Evolutionary conservation across 108 stramenopile species (phyloP).

Genomic region (Pseudonitzschia pungens): DNA sequence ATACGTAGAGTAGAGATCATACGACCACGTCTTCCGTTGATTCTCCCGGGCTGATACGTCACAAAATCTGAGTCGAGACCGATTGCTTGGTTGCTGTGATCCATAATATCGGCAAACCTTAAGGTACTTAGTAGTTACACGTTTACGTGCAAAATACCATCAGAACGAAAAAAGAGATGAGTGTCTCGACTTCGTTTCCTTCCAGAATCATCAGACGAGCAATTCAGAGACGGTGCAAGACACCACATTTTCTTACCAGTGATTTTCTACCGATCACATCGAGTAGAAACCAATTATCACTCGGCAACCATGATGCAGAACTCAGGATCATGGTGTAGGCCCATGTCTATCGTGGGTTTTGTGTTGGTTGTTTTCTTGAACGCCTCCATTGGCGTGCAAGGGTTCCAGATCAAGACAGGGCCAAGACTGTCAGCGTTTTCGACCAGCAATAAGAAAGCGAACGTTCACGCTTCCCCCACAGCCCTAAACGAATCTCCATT

Average conservation of each 20-base stretch:
- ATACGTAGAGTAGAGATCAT: background rate
- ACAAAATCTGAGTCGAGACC: background rate
- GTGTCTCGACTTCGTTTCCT: background rate
- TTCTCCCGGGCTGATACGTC: background rate
- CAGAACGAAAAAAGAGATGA: too few relatives aligned
- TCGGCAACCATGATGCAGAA: conserved; percentile 6
- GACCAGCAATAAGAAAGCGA: background rate
- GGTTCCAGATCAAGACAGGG: background rate
- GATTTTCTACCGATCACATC: background rate
- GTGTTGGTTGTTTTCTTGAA: background rate
- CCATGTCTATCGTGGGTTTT: background rate
- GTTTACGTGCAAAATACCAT: too few relatives aligned
- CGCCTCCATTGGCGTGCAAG: background rate
- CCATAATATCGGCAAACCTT: too few relatives aligned
- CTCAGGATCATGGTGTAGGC: background rate
- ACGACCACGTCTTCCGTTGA: background rate
- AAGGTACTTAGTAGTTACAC: too few relatives aligned
- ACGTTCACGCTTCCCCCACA: background rate
- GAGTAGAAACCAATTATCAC: background rate
- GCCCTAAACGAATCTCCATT: conserved; percentile 12
- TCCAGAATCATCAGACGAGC: background rate
- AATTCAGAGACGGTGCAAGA: background rate
- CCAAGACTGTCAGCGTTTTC: background rate
- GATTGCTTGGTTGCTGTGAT: background rate
- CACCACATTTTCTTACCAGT: background rate